Percentiles rank a stretch among this genome's conserved stretches.
Conservation (phyloP, 2,329 filamentous ascomycete genomes). For the Fusarium robinianum region DNA sequence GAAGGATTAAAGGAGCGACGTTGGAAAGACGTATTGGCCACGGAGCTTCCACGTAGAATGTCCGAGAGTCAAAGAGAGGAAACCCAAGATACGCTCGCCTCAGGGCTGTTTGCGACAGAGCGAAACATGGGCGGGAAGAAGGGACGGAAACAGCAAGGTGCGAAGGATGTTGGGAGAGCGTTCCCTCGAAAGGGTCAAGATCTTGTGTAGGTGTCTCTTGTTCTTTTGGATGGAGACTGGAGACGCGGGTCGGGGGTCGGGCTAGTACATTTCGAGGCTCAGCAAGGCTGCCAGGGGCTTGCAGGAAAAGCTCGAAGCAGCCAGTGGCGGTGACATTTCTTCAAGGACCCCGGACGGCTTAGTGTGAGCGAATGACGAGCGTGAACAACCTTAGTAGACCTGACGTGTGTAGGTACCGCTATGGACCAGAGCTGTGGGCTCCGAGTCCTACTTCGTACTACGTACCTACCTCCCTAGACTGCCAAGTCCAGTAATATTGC, state of each 20-base stretch:
- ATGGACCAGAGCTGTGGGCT: too few species aligned
- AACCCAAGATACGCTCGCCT: slow-evolving; percentile 16
- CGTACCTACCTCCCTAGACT: too few species aligned
- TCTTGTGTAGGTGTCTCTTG: slow-evolving; percentile 38
- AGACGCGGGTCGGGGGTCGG: slow-evolving; percentile 31
- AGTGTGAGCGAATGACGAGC: slow-evolving; percentile 10
- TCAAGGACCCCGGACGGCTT: slow-evolving; percentile 17
- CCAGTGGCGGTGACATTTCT: slow-evolving; percentile 7
- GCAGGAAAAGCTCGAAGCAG: slow-evolving; percentile 23
- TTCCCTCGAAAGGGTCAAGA: slow-evolving; percentile 22
- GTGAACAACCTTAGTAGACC: too few species aligned
- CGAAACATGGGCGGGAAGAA: slow-evolving; percentile 21
- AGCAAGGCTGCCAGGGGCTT: slow-evolving; percentile 37
- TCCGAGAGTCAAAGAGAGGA: slow-evolving; percentile 11
- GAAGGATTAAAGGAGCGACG: slow-evolving; percentile 1
- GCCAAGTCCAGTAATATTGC: slow-evolving; percentile 18
- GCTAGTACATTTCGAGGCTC: slow-evolving; percentile 34
- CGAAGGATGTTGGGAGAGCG: slow-evolving; percentile 11
- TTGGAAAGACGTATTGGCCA: too few species aligned
- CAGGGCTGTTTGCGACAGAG: slow-evolving; percentile 10
- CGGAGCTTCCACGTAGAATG: slow-evolving; percentile 18
- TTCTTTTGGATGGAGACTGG: slow-evolving; percentile 21
- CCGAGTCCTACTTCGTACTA: too few species aligned
- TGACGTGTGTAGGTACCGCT: too few species aligned
- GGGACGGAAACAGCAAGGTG: slow-evolving; percentile 16